Evolutionary conservation across 116 monocot genomes (phyloP).

Genomic region (Trichopus zeylanicus): DNA sequence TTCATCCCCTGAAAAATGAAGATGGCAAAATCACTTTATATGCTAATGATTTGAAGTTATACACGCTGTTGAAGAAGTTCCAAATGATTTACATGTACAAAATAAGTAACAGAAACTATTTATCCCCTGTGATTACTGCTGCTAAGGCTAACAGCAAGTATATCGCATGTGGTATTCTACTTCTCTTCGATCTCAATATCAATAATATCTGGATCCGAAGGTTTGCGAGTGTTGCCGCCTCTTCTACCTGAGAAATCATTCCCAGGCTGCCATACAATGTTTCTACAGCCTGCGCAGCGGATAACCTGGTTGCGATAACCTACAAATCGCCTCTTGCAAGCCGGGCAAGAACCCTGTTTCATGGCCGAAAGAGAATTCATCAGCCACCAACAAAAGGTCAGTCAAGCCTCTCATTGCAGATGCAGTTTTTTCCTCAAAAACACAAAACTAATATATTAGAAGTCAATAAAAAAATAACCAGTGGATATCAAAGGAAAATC

Average conservation of each 20-base stretch:
- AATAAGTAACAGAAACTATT: neutral
- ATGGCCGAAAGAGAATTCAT: neutral
- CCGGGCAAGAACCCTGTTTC: constrained; percentile 72
- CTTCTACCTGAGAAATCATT: constrained; percentile 30
- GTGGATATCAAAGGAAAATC: no score
- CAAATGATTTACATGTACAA: neutral
- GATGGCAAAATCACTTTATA: neutral
- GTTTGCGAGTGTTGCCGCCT: constrained; percentile 5
- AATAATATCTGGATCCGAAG: constrained; percentile 51
- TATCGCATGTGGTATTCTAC: neutral
- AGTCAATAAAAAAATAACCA: no score
- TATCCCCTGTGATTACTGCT: neutral
- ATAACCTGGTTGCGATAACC: constrained; percentile 68
- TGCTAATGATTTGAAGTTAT: neutral
- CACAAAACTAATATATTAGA: no score
- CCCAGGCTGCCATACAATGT: constrained; percentile 87
- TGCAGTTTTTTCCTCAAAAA: no score
- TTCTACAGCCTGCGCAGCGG: constrained; percentile 66
- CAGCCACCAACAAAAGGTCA: neutral
- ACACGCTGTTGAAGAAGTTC: neutral
- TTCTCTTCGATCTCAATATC: constrained; percentile 69
- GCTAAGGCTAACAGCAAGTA: neutral
- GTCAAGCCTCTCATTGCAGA: no score
- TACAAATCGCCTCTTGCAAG: constrained; percentile 70
- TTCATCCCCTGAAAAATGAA: no score